Base-by-base conservation (phyloP, 441 rosid species). In the Adansonia gregorii region DNA sequence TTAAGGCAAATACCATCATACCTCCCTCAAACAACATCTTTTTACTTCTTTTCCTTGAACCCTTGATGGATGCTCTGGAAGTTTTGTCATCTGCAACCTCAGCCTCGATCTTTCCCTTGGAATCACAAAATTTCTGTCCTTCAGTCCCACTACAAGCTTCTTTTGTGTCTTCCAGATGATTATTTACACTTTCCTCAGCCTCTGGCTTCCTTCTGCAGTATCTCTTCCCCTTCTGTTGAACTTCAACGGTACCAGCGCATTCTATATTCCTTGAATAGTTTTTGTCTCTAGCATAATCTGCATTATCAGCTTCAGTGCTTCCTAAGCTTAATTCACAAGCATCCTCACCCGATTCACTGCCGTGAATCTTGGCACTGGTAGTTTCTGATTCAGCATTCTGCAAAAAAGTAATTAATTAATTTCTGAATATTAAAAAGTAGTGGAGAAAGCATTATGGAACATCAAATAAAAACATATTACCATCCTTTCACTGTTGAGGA, bases 21-120 rank as follows among this genome's bases (percentile, higher is more conserved):
- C 98, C 97, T 92, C 87, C 89, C 74, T 85, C 90, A 81, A 90
- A 89, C 66, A 90, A 88, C 83, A 86, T 87, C 64, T 92, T 92
- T 84, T 88, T 92, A 83, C 94, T 90, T 88, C 89, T 88, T 85
- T 91, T 88, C 84, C 89, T 88, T 52, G 85, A 80, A 79, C 86
- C 82, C 86, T 85, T 92, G 75, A 68, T 72, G 19, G 88, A 76
- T 76, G 83, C 52, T 76, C 86, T 88, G 58, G 80, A 79, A 85
- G 60, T 72, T 86, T 86, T 92, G 75, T 83, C 72, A 78, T 82
- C 86, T 43, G 77, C 54, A 46, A 82, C 80, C 74, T 86, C 91
- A 65, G 76, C 67, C 78, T 85, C 89, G 59, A 85, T 70, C 75
- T 85, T 85, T 73, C 87, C 95, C 83, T 83, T 84, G 74, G 31